phyloP scores from a whole-genome alignment of 2,329 filamentous ascomycete species.

The Cytospora schulzeri region DNA sequence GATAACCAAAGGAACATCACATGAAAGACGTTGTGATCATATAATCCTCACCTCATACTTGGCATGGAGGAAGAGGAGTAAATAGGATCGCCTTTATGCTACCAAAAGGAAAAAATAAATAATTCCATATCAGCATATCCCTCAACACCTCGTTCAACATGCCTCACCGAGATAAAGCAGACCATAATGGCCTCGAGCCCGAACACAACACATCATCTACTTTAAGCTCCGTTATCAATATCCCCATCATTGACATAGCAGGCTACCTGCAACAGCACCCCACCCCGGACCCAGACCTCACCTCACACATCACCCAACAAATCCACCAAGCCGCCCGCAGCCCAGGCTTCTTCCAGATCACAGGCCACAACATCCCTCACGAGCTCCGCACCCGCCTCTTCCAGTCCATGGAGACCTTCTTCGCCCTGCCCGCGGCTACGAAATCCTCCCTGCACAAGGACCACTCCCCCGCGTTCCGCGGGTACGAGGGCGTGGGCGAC shows the following conservation, averaged over 20 bases:
- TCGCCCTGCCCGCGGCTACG: constrained; percentile 34
- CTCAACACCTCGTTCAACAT: neutral
- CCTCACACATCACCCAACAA: constrained; percentile 18
- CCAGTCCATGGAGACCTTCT: constrained; percentile 32
- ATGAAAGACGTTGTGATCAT: too few relatives aligned
- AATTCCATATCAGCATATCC: neutral
- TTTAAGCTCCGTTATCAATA: constrained; percentile 13
- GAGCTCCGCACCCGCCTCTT: constrained; percentile 32
- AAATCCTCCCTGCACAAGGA: constrained; percentile 36
- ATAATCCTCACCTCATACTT: neutral
- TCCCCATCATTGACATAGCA: constrained; percentile 36
- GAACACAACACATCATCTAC: neutral
- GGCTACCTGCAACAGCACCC: constrained; percentile 27
- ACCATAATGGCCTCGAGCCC: neutral
- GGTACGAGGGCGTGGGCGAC: constrained; percentile 47
- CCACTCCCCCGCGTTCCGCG: constrained; percentile 31
- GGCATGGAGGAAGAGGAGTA: neutral
- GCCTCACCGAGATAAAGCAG: neutral
- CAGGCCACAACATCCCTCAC: constrained; percentile 45
- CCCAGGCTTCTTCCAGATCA: constrained; percentile 51
- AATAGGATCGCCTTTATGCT: too few relatives aligned
- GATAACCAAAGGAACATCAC: neutral
- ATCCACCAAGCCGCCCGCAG: constrained; percentile 44
- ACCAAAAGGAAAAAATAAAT: neutral
- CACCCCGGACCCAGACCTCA: constrained; percentile 22